Evolutionary conservation across 2,329 filamentous ascomycete species (phyloP).

Genomic region (Ceratocystis destructans): DNA sequence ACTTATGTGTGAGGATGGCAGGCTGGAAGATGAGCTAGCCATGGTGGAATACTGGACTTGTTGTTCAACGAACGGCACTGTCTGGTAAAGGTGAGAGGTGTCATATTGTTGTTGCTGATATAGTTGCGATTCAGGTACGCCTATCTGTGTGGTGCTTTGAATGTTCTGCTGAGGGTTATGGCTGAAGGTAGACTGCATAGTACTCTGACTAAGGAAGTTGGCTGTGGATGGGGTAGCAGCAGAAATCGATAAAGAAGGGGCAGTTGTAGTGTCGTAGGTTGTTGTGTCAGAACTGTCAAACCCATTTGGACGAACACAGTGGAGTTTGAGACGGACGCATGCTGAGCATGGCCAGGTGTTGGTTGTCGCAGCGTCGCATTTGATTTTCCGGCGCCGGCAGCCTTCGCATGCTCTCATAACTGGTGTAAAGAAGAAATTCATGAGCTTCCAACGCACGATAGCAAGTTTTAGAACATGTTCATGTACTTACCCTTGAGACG

Average conservation of each 20-base stretch:
- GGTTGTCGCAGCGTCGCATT: conserved; percentile 91
- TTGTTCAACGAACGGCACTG: conserved; percentile 38
- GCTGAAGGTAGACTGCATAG: conserved; percentile 12
- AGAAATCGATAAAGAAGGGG: not conserved
- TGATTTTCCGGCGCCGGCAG: conserved; percentile 89
- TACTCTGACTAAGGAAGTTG: conserved; percentile 4
- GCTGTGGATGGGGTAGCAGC: not conserved
- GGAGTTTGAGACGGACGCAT: conserved; percentile 79
- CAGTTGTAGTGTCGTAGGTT: conserved; percentile 17
- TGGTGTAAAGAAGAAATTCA: conserved; percentile 26
- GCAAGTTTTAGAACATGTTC: not conserved
- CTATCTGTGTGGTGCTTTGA: conserved; percentile 1
- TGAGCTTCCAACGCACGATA: not conserved
- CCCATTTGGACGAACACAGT: conserved; percentile 80
- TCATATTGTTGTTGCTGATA: conserved; percentile 27
- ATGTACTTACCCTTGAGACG: conserved; percentile 64
- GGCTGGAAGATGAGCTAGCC: conserved; percentile 19
- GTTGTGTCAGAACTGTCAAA: conserved; percentile 37
- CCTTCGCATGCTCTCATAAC: conserved; percentile 97
- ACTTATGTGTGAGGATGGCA: not conserved
- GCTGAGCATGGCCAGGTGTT: conserved; percentile 97
- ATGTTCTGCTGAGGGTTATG: conserved; percentile 4
- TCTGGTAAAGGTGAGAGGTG: conserved; percentile 30
- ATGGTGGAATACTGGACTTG: conserved; percentile 32
- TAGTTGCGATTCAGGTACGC: conserved; percentile 24